These are phyloP conservation scores for Candida alai DNA, from an alignment of 805 yeast genomes.

Conservation along the genomic window DNA sequence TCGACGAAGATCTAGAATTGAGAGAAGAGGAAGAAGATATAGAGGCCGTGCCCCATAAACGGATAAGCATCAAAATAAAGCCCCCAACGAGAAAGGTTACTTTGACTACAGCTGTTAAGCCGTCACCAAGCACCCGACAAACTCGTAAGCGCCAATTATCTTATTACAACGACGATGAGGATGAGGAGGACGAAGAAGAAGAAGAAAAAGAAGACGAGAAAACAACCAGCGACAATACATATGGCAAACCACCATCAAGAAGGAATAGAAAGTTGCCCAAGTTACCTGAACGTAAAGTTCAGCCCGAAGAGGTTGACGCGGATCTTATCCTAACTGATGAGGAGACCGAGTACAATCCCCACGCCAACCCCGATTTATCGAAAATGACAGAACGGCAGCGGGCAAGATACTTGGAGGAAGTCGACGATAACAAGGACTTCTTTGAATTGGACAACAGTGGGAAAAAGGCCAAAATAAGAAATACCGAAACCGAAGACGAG, in stretches of 20 bases:
- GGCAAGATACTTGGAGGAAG: constrained; percentile 30
- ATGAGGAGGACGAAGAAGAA: constrained; percentile 24
- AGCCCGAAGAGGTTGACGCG: constrained; percentile 31
- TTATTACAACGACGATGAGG: constrained; percentile 33
- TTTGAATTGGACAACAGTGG: constrained; percentile 25
- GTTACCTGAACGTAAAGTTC: constrained; percentile 13
- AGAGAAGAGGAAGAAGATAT: constrained; percentile 23
- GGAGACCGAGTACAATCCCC: constrained; percentile 43
- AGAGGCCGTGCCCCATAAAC: constrained; percentile 8
- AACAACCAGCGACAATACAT: too few relatives aligned
- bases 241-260: background rate
- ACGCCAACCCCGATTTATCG: constrained; percentile 38
- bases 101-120: background rate
- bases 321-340: constrained; percentile 37
- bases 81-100: constrained; percentile 8
- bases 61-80: constrained; percentile 8
- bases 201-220: constrained; percentile 12
- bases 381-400: constrained; percentile 58
- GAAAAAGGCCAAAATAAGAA: constrained; percentile 41
- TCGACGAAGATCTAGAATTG: constrained; percentile 34
- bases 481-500: constrained; percentile 77
- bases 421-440: constrained; percentile 18
- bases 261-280: constrained; percentile 6
- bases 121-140: constrained; percentile 17
- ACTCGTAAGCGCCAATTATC: constrained; percentile 35